These are phyloP conservation scores for Paspalum notatum DNA, from an alignment of 176 grass and related monocot species.

Conservation along the genomic window DNA sequence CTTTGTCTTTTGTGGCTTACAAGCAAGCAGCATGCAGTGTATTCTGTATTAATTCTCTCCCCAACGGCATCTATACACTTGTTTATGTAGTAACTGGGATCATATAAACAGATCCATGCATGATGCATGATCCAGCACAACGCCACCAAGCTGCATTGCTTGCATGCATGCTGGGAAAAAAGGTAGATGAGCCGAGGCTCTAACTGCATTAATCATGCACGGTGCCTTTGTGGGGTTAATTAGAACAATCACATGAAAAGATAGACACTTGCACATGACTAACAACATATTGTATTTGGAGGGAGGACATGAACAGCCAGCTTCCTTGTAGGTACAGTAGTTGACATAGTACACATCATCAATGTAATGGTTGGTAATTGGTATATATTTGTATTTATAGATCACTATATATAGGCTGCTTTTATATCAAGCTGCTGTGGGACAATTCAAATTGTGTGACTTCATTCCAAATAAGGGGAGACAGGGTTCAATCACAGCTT, in stretches of 20 bases:
- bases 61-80: not conserved
- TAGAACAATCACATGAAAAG: slow-evolving; percentile 12
- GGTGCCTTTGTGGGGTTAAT: not conserved
- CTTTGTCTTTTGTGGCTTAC: slow-evolving; percentile 60
- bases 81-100: not conserved
- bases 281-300: not conserved
- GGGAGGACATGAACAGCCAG: not conserved
- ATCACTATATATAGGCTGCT: too few relatives aligned
- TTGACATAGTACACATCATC: slow-evolving; percentile 13
- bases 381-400: too few relatives aligned
- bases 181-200: not conserved
- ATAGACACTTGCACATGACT: not conserved
- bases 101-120: not conserved
- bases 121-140: not conserved
- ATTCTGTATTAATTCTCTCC: not conserved
- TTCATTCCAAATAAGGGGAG: too few relatives aligned
- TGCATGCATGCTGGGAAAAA: not conserved
- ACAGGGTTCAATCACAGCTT: too few relatives aligned
- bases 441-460: too few relatives aligned
- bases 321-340: not conserved
- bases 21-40: slow-evolving; percentile 33
- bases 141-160: not conserved
- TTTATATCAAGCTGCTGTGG: too few relatives aligned
- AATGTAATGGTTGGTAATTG: too few relatives aligned
- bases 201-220: not conserved